Percentiles rank a stretch among this genome's conserved stretches.
These are phyloP conservation scores for Lactuca sativa DNA, from an alignment of 129 eudicot genomes.

Conservation along the genomic window DNA sequence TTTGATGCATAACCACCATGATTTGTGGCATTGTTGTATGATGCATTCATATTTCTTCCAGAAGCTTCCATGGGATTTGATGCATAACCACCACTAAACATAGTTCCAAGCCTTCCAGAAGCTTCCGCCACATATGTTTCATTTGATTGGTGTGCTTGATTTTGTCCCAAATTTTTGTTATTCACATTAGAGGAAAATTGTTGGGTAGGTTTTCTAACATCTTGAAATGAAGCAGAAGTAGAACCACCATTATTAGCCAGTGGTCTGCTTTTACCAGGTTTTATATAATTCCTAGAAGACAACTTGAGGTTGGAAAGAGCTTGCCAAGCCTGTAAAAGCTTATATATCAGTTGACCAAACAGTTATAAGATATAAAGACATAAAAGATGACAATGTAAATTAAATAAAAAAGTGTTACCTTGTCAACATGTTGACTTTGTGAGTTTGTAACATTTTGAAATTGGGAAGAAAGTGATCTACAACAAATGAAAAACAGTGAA, in stretches of 20 bases:
- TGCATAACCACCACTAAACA: slow-evolving; percentile 35
- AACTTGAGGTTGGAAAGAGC: slow-evolving; percentile 65
- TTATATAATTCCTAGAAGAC: slow-evolving; percentile 58
- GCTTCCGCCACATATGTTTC: slow-evolving; percentile 40
- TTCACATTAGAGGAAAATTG: slow-evolving; percentile 33
- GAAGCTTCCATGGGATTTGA: slow-evolving; percentile 34
- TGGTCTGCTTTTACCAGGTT: slow-evolving; percentile 77
- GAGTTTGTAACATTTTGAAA: slow-evolving; percentile 46
- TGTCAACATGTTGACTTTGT: slow-evolving; percentile 57
- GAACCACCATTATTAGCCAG: slow-evolving; percentile 37
- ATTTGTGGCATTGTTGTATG: too few relatives aligned
- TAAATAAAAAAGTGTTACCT: slow-evolving; percentile 51
- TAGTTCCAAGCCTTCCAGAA: slow-evolving; percentile 25
- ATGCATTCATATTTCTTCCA: slow-evolving; percentile 31
- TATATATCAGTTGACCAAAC: slow-evolving; percentile 9
- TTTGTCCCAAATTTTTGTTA: slow-evolving; percentile 25
- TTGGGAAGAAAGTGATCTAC: slow-evolving; percentile 61
- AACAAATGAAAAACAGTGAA: slow-evolving; percentile 13
- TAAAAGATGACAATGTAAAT: slow-evolving; percentile 3
- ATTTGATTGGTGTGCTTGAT: slow-evolving; percentile 32
- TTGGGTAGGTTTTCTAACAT: slow-evolving; percentile 38
- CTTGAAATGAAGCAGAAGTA: slow-evolving; percentile 27
- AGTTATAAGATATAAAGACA: slow-evolving; percentile 5
- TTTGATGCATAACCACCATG: slow-evolving; percentile 29
- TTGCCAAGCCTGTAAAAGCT: slow-evolving; percentile 76